Evolutionary conservation across 1,284 basidiomycete genomes (phyloP).

Genomic region (Cerioporus squamosus): DNA sequence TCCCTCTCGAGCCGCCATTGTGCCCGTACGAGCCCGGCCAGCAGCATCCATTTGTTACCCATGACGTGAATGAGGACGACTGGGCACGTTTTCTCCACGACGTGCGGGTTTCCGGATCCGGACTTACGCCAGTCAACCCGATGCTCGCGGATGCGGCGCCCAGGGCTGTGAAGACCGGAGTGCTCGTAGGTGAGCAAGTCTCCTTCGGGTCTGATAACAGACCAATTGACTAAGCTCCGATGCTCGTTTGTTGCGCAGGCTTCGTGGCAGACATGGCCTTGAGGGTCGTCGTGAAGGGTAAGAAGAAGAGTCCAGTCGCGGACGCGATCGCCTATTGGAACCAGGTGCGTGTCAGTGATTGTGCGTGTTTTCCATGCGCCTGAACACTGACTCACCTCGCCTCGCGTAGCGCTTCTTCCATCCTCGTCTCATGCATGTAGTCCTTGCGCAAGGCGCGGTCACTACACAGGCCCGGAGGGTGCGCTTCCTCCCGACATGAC

Average conservation of each 20-base stretch:
- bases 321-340: constrained; percentile 25
- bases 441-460: constrained; percentile 20
- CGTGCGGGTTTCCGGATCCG: constrained; percentile 17
- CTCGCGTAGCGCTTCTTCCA: constrained; percentile 24
- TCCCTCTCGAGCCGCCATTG: constrained; percentile 19
- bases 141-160: constrained; percentile 15
- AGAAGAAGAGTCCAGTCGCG: constrained; percentile 18
- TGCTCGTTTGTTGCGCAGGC: not conserved
- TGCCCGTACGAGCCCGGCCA: constrained; percentile 10
- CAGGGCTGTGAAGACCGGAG: not conserved
- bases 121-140: constrained; percentile 6
- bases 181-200: constrained; percentile 6
- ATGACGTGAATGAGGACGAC: constrained; percentile 27
- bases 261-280: constrained; percentile 7
- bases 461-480: constrained; percentile 12
- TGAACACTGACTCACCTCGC: too few relatives aligned
- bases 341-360: constrained; percentile 1
- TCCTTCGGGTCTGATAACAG: not conserved
- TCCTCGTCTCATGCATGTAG: constrained; percentile 24
- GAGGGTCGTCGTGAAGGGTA: too few relatives aligned
- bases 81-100: constrained; percentile 26
- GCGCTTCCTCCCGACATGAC: constrained; percentile 6
- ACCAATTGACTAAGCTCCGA: not conserved
- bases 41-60: constrained; percentile 28
- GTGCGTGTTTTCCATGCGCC: not conserved